These are phyloP conservation scores for Boletus subparvulus DNA, from an alignment of 768 basidiomycete genomes.

Conservation along the genomic window DNA sequence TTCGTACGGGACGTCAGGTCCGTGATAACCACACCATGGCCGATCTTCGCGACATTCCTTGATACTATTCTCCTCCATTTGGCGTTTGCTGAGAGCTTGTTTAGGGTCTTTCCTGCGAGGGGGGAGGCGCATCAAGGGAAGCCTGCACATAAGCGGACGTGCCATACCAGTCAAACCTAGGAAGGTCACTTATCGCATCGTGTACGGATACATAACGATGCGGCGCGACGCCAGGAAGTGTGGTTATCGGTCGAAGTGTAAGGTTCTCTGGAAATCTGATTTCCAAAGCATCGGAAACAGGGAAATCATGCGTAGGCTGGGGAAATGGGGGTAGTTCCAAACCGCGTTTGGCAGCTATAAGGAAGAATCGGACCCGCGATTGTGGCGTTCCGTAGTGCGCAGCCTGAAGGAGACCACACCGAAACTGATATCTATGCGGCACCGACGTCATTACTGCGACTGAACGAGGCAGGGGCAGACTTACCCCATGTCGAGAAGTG, in stretches of 20 bases:
- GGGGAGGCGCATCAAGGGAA: not conserved
- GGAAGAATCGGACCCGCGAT: slow-evolving; percentile 47
- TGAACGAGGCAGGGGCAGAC: not conserved
- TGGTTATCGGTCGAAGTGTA: slow-evolving; percentile 44
- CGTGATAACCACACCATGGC: slow-evolving; percentile 34
- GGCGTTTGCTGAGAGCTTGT: slow-evolving; percentile 2
- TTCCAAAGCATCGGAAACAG: slow-evolving; percentile 41
- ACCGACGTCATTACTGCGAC: not conserved
- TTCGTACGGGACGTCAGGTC: slow-evolving; percentile 32
- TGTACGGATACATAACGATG: slow-evolving; percentile 60
- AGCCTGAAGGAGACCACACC: slow-evolving; percentile 45
- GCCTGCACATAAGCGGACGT: not conserved
- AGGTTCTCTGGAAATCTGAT: slow-evolving; percentile 50
- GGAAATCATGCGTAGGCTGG: slow-evolving; percentile 44
- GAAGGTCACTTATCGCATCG: slow-evolving; percentile 75
- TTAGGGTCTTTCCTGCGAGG: slow-evolving; percentile 26
- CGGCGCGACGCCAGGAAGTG: slow-evolving; percentile 50
- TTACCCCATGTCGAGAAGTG: slow-evolving; percentile 67
- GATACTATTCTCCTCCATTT: slow-evolving; percentile 22
- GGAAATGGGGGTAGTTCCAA: slow-evolving; percentile 40
- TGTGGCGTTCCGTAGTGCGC: slow-evolving; percentile 51
- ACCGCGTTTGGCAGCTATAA: slow-evolving; percentile 41
- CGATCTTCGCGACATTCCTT: slow-evolving; percentile 40
- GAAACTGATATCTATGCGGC: slow-evolving; percentile 41
- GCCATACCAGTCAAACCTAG: slow-evolving; percentile 68